Base-by-base conservation (phyloP, 306 rosid genomes). In the Cucumis melo region DNA sequence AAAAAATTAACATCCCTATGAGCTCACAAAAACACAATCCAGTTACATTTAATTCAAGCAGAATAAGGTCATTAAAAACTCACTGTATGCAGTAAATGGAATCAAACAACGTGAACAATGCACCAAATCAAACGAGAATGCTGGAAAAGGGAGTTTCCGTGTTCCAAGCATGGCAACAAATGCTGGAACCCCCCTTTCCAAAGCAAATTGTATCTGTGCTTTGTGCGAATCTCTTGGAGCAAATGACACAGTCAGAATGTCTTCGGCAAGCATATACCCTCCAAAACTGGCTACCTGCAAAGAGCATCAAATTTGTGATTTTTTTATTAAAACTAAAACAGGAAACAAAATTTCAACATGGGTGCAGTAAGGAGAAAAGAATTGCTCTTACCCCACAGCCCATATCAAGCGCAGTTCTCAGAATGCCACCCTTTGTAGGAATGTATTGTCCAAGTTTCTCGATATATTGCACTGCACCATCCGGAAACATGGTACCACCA, bases 151-250 rank as follows among this genome's bases (percentile, higher is more conserved):
- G 65, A 95, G 98, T 78, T 96, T 88, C 32, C 85, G 97, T 79
- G 99, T 95, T 73, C 99, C 99, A 79, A 95, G 98, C 99, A 95
- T 95, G 78, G 95, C 97, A 80, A 88, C 93, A 82, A 95, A 88
- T 80, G 99, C 99, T 23, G 99, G 97, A 87, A 95, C 58, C 75
- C 99, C 99, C 90, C 99, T 88, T 86, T 95, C 99, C 7, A 92
- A 81, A 9, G 98, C 99, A 87, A 95, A 95, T 71, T 95, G 98
- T 80, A 95, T 95, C 83, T 95, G 99, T 66, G 99, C 77, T 82
- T 95, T 92, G 81, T 95, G 99, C 1, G 99, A 95, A 84, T 95
- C 99, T 85, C 99, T 92, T 75, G 99, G 99, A 81, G 99, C 99
- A 87, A 95, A 92, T 42, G 97, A 95, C 86, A 95, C 39, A 5